Evolutionary conservation across 768 basidiomycete genomes (phyloP).

Genomic region (Rickenella mellea): DNA sequence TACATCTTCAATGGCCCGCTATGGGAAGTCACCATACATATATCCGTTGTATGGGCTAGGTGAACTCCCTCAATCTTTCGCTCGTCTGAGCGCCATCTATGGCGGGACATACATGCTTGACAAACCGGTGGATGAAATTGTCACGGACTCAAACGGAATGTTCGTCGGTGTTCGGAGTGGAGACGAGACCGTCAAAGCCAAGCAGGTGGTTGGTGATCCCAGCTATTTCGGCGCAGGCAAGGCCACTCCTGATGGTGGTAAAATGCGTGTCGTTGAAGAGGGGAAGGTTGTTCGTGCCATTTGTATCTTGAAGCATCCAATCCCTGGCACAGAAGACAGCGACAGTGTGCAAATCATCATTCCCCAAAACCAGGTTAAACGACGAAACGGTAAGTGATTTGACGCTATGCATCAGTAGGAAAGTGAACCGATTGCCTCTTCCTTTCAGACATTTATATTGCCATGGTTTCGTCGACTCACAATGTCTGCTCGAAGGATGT

Average conservation of each 20-base stretch:
- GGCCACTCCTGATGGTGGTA: constrained; percentile 48
- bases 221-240: constrained; percentile 87
- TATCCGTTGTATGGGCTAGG: constrained; percentile 98
- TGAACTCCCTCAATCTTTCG: constrained; percentile 97
- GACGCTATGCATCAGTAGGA: neutral
- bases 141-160: constrained; percentile 76
- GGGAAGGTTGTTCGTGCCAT: constrained; percentile 94
- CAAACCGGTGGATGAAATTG: constrained; percentile 86
- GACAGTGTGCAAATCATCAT: constrained; percentile 98
- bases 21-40: constrained; percentile 99
- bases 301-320: constrained; percentile 95
- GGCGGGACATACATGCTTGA: constrained; percentile 99
- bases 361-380: constrained; percentile 93
- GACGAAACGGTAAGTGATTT: constrained; percentile 70
- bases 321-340: constrained; percentile 91
- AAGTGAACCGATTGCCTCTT: constrained; percentile 3
- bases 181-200: constrained; percentile 89
- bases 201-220: constrained; percentile 96
- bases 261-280: constrained; percentile 83
- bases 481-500: constrained; percentile 95
- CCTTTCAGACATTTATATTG: constrained; percentile 91
- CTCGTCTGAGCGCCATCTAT: constrained; percentile 95
- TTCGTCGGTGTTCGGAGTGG: constrained; percentile 90
- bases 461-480: constrained; percentile 93
- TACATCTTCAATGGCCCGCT: constrained; percentile 97